phyloP scores from a whole-genome alignment of 1,139 yeast genomes.

The Candida pseudoviswanathii region DNA sequence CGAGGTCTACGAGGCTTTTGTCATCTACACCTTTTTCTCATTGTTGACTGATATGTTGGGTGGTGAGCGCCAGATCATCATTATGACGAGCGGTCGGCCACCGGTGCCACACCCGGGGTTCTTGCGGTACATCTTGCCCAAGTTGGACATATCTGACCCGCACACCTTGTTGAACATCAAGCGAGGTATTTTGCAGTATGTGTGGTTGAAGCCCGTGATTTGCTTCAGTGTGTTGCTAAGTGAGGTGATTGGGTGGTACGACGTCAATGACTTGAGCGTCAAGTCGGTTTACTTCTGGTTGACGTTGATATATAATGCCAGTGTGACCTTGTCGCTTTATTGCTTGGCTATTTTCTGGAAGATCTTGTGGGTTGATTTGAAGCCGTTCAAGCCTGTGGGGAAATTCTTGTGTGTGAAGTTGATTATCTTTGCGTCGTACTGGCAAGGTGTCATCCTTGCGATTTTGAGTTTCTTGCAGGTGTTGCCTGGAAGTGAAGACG shows the following conservation, averaged over 20 bases:
- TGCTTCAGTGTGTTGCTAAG: conserved; percentile 58
- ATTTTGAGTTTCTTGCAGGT: conserved; percentile 58
- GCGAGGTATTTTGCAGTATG: conserved; percentile 88
- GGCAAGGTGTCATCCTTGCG: conserved; percentile 86
- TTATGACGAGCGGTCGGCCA: conserved; percentile 69
- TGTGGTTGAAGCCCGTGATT: conserved; percentile 88
- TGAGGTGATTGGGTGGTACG: conserved; percentile 52
- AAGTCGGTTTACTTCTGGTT: conserved; percentile 64
- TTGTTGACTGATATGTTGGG: conserved; percentile 82
- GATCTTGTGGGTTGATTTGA: conserved; percentile 73
- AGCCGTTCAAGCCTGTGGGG: conserved; percentile 84
- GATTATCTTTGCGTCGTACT: conserved; percentile 92
- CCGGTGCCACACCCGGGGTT: conserved; percentile 77
- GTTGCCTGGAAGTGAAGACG: conserved; percentile 33
- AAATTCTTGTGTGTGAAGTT: conserved; percentile 91
- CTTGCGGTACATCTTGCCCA: conserved; percentile 47
- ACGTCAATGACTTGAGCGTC: conserved; percentile 52
- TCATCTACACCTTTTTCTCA: conserved; percentile 88
- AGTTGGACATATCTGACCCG: conserved; percentile 86
- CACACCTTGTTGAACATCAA: conserved; percentile 73
- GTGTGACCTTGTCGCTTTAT: conserved; percentile 81
- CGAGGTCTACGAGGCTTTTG: conserved; percentile 95
- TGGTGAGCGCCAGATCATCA: conserved; percentile 85
- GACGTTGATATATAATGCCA: conserved; percentile 70
- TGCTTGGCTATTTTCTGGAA: conserved; percentile 92